phyloP scores from a whole-genome alignment of 768 basidiomycete species.

The Trametes sanguinea region DNA sequence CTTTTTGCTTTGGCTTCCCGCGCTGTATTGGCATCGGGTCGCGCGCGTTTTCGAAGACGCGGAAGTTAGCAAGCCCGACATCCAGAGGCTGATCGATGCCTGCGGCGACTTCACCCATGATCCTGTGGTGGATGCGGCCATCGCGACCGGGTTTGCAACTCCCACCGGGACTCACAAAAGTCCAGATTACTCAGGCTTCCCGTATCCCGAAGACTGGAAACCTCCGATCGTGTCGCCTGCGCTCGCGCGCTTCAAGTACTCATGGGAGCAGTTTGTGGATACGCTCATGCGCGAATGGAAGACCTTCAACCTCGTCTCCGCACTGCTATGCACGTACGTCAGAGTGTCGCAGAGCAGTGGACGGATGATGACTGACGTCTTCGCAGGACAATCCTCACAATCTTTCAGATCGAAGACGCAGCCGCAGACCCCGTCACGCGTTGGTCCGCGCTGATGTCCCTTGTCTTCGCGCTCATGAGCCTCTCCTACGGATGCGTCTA shows the following conservation, averaged over 20 bases:
- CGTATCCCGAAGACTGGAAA: conserved; percentile 41
- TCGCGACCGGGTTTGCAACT: conserved; percentile 15
- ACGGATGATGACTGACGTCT: background rate
- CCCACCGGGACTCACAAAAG: conserved; percentile 9
- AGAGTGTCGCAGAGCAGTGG: background rate
- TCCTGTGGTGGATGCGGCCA: conserved; percentile 13
- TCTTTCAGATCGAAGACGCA: conserved; percentile 59
- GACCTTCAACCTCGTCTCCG: conserved; percentile 73
- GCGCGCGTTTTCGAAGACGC: conserved; percentile 77
- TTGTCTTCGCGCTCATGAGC: conserved; percentile 69
- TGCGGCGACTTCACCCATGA: conserved; percentile 20
- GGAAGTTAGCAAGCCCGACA: conserved; percentile 73
- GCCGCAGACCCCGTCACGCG: conserved; percentile 62
- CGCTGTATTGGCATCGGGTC: conserved; percentile 79
- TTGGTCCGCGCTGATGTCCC: conserved; percentile 61
- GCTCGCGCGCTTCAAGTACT: conserved; percentile 58
- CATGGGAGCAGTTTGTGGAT: conserved; percentile 75
- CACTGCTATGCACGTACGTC: conserved; percentile 53
- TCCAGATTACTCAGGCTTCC: conserved; percentile 20
- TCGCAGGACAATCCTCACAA: conserved; percentile 59
- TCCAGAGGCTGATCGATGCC: conserved; percentile 45
- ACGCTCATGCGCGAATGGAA: conserved; percentile 76
- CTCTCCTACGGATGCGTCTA: conserved; percentile 74
- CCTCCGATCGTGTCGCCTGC: conserved; percentile 60
- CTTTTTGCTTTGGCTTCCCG: conserved; percentile 67